Conservation (phyloP, 345 rosid genomes). For the Mercurialis annua region DNA sequence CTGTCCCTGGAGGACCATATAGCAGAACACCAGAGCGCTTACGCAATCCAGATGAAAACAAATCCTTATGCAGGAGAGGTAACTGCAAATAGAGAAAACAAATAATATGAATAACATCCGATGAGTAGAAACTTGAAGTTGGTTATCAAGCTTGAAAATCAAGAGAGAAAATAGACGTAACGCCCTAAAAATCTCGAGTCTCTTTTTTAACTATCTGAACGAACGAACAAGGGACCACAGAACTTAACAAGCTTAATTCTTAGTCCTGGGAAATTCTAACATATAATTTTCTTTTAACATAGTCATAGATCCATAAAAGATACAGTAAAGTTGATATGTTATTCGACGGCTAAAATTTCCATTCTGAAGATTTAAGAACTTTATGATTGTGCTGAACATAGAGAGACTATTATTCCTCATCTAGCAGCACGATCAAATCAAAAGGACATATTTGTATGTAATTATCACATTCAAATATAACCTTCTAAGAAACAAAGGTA, state of each 20-base stretch:
- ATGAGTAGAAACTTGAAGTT: not conserved
- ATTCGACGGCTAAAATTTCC: not conserved
- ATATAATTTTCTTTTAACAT: not conserved
- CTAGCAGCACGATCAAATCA: not conserved
- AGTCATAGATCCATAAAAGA: not conserved
- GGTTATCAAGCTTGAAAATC: not conserved
- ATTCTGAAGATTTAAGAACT: not conserved
- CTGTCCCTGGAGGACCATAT: slow-evolving; percentile 99
- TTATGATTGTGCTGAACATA: not conserved
- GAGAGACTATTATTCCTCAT: not conserved
- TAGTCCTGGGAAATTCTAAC: not conserved
- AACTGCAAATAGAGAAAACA: slow-evolving; percentile 37
- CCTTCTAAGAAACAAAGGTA: not conserved
- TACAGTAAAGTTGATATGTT: not conserved
- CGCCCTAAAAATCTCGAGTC: slow-evolving; percentile 4
- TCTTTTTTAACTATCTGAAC: not conserved
- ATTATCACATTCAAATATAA: not conserved
- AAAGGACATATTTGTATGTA: not conserved
- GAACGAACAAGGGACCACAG: not conserved
- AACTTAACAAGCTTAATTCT: slow-evolving; percentile 1
- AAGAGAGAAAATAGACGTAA: slow-evolving; percentile 4
- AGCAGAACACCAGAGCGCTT: slow-evolving; percentile 98
- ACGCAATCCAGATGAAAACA: slow-evolving; percentile 91
- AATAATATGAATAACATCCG: not conserved
- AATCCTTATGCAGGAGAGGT: slow-evolving; percentile 90